These are phyloP conservation scores for Calonectria multiphialidica DNA, from an alignment of 2,329 filamentous ascomycete genomes.

Conservation along the genomic window DNA sequence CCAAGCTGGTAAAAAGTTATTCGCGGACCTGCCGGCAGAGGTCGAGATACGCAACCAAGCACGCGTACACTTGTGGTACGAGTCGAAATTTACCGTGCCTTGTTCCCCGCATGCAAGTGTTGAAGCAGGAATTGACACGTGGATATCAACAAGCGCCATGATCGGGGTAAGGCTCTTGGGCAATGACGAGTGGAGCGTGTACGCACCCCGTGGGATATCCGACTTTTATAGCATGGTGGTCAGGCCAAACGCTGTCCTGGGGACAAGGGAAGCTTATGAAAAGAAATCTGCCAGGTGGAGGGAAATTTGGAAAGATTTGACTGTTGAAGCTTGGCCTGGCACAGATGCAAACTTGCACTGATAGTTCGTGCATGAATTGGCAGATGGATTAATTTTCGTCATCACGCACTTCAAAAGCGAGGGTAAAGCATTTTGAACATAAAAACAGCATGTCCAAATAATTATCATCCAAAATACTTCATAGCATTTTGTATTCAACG, in stretches of 20 bases:
- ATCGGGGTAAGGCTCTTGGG: constrained; percentile 44
- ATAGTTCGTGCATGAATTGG: neutral
- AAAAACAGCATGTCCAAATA: too few species aligned
- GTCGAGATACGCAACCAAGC: constrained; percentile 55
- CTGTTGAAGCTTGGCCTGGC: neutral
- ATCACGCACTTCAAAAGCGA: too few species aligned
- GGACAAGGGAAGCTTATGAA: constrained; percentile 42
- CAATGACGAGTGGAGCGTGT: constrained; percentile 47
- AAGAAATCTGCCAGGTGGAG: constrained; percentile 48
- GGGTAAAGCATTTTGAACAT: too few species aligned
- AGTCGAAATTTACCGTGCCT: constrained; percentile 44
- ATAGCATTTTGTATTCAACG: too few species aligned
- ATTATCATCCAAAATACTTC: neutral
- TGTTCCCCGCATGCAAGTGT: constrained; percentile 46
- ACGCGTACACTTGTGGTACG: constrained; percentile 53
- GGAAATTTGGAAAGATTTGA: constrained; percentile 44
- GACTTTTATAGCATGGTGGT: constrained; percentile 51
- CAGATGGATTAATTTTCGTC: too few species aligned
- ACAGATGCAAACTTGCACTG: neutral
- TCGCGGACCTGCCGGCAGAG: constrained; percentile 45
- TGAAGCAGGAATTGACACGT: constrained; percentile 49
- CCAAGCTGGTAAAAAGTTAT: constrained; percentile 44
- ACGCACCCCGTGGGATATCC: constrained; percentile 50
- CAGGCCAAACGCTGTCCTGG: constrained; percentile 47
- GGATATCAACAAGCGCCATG: constrained; percentile 51